Evolutionary conservation across 768 basidiomycete genomes (phyloP).

Genomic region (Lactarius trivialis): DNA sequence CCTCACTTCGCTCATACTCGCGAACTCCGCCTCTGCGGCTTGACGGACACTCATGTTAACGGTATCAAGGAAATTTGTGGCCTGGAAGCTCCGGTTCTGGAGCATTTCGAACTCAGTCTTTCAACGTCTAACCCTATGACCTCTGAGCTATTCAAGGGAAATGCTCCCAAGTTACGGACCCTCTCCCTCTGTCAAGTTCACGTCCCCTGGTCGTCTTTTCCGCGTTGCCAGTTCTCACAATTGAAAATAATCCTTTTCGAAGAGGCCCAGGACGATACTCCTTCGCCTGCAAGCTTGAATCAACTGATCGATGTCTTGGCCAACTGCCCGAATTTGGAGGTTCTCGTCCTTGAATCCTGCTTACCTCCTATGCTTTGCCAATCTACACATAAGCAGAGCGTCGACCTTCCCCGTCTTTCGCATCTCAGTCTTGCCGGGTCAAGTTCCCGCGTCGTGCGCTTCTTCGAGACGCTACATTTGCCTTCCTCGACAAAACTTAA

Average conservation of each 20-base stretch:
- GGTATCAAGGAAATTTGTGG: not conserved
- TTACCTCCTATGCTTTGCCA: not conserved
- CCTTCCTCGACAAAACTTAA: constrained; percentile 2
- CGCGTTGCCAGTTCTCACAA: constrained; percentile 5
- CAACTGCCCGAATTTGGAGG: constrained; percentile 2
- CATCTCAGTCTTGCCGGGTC: not conserved
- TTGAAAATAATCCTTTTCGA: not conserved
- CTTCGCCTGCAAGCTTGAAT: not conserved
- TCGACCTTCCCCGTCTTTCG: constrained; percentile 10
- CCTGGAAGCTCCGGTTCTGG: constrained; percentile 1
- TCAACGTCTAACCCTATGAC: not conserved
- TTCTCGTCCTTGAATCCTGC: constrained; percentile 1
- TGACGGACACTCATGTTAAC: not conserved
- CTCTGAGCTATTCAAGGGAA: not conserved
- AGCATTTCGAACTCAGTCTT: constrained; percentile 5
- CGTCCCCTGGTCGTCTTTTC: constrained; percentile 5
- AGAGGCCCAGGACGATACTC: not conserved
- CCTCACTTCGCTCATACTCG: constrained; percentile 7
- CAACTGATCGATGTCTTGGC: not conserved
- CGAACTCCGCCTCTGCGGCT: constrained; percentile 1
- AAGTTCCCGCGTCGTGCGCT: not conserved
- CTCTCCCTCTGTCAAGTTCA: not conserved
- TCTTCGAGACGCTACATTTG: not conserved
- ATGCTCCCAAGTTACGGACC: constrained; percentile 3
- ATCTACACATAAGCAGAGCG: not conserved